Base-by-base conservation (phyloP, 2,329 filamentous ascomycete species). In the Botrytis paeoniae region DNA sequence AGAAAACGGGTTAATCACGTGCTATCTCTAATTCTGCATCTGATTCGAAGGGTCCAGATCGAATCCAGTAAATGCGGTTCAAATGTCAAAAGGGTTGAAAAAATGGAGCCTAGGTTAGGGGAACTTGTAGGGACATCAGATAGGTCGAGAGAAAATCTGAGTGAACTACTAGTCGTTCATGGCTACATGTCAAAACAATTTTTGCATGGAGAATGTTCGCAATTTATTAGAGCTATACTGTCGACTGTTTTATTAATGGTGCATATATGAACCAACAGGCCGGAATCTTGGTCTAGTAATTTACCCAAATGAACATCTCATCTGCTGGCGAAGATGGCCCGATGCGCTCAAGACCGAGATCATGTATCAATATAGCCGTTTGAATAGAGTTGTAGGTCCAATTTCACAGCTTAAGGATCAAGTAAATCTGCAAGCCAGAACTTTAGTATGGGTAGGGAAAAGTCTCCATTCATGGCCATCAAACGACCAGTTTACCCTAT, bases 381-480 rank as follows among this genome's bases (percentile, higher is more conserved):
- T 35, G 22, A 20, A 9, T 45, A 18, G 7, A 39, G 5, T 22
- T n/a, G 1, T 3, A 54, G 35, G 35, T 41, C 25, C 37, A n/a
- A 14, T 57, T 54, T 54, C 45, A 39, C 35, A 20, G 45, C 45
- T 29, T 32, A 14, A 39, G 32, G 16, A 51, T 51, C 22, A 54
- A 7, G 51, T 18, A 66, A 37, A 68, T 48, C 35, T 57, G 25
- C 35, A 5, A 57, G 45, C 35, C 25, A 39, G 12, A 57, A 29
- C 10, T 54, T 39, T 14, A 3, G 4, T 16, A 32, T 57, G 25
- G 48, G 20, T n/a, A 32, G 37, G 14, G n/a, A 69, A 64, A 57
- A n/a, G 10, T 68, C 51, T 69, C 48, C n/a, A 69, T 57, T 68
- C 20, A 69, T 32, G 51, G 18, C 54, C 48, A 41, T 69, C 18